Base-by-base conservation (phyloP, 208 protist genomes). In the Leishmania tarentolae region DNA sequence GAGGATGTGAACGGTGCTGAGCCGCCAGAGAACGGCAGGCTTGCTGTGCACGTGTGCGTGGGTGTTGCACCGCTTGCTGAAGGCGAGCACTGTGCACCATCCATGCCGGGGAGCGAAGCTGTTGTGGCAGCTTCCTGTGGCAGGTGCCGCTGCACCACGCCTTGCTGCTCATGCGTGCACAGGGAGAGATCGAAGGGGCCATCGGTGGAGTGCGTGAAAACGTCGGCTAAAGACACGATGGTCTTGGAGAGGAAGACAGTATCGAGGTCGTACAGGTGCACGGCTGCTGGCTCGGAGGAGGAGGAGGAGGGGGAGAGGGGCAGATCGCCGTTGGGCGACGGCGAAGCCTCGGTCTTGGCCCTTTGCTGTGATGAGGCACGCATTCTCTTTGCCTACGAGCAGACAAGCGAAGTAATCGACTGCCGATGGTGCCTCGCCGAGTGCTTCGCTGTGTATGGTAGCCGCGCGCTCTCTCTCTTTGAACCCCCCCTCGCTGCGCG, bases 241-340 rank as follows among this genome's bases (percentile, higher is more conserved):
- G 85, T 84, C 53, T 85, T 86, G 44, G 84, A 89, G 50, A 89
- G 73, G 69, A 90, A 90, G 50, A 83, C 76, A 13, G 59, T 86
- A 59, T 85, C 83, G 46, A 80, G 77, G 70, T 88, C 79, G n/a
- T 83, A 63, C n/a, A 76, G 86, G 46, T 52, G 81, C 42, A 91
- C 79, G 73, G 83, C 82, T 0, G 40, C 78, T 8, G 47, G 24
- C 24, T 79, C 76, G 44, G 13, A 65, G 63, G n/a, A 19, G 50
- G 50, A 53, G 37, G 24, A 74, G 56, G 66, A 53, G 37, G 24
- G 66, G 56, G 66, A 73, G 40, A 37, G 69, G 69, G 69, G 13
- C 4, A 13, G 69, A 24, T 3, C 11, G 17, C 44, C 1, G 42
- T 5, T 28, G 44, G 9, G 35, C 44, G 69, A 3, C 46, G 8